Evolutionary conservation across 495 filamentous ascomycete genomes (phyloP).

Genomic region (Penicillium diatomitis): DNA sequence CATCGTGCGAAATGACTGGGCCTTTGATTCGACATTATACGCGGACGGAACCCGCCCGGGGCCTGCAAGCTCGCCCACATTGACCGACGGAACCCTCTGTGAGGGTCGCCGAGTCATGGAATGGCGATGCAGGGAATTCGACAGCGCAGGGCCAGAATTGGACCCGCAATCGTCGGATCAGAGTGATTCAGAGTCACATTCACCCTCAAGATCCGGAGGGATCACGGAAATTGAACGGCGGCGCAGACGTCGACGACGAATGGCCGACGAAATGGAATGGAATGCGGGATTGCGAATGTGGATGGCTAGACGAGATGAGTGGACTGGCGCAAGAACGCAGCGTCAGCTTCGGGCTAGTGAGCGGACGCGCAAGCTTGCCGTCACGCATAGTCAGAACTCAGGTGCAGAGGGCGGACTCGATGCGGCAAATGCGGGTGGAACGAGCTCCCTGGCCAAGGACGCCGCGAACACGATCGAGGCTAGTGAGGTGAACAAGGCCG

Average conservation of each 20-base stretch:
- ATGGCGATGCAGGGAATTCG: constrained; percentile 37
- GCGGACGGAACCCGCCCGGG: constrained; percentile 14
- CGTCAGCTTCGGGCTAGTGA: constrained; percentile 18
- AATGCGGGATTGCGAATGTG: constrained; percentile 75
- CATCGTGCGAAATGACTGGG: constrained; percentile 37
- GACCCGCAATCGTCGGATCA: constrained; percentile 27
- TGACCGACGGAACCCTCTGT: constrained; percentile 8
- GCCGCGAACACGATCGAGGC: not conserved
- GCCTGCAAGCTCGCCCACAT: constrained; percentile 15
- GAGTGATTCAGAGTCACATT: constrained; percentile 5
- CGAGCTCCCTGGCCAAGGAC: constrained; percentile 3
- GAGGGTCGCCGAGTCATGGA: constrained; percentile 25
- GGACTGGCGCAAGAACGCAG: constrained; percentile 63
- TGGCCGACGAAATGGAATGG: constrained; percentile 72
- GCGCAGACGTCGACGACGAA: constrained; percentile 45
- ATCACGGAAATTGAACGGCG: constrained; percentile 39
- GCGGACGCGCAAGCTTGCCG: constrained; percentile 7
- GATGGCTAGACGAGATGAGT: constrained; percentile 66
- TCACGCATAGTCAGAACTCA: not conserved
- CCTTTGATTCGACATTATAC: constrained; percentile 24
- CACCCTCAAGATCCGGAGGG: constrained; percentile 1
- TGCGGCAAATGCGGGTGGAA: constrained; percentile 6
- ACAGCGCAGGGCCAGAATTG: constrained; percentile 35
- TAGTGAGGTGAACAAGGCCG: constrained; percentile 12
- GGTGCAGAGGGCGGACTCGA: not conserved